Evolutionary conservation across 169 alveolate genomes (phyloP), one percentile per base, ranked within the genome.

Genomic region (Eimeria maxima): DNA sequence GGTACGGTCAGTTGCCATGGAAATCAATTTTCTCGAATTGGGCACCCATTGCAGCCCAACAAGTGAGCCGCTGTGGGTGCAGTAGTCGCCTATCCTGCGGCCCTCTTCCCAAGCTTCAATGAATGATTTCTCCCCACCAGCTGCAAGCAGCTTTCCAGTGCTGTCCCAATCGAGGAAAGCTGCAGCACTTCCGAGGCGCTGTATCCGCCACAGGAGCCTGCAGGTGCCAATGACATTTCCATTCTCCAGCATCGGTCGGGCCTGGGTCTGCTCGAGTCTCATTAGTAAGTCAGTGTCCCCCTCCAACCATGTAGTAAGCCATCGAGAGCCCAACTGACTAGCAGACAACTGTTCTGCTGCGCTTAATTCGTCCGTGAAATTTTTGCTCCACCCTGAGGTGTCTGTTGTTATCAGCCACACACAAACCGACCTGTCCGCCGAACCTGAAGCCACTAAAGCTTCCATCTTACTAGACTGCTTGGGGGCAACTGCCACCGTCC

Each of bases 41-140:
- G 93, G 93, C 16, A 87, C 93, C 93, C 93, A 87, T 47, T 87
- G 93, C 81, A 87, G 80, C 27, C 81, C 93, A n/a, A 87, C 93
- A 20, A 87, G 78, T 1, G 93, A 60, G 45, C 93, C 93, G 81
- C 93, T 47, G 44, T 87, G 93, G 4, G 81, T 57, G 47, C 93
- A 87, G 80, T 87, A 87, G 29, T 87, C 83, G 93, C 81, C 83
- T 24, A 87, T 60, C 44, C 47, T 71, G 42, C 93, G 93, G 71
- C 93, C 93, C 38, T 87, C 93, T 63, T 87, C 93, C 81, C 81
- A 87, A 42, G 93, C 93, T 47, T 87, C 93, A 65, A 87, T 65
- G 55, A 63, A 87, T 44, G 93, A 27, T 63, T 10, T 63, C 55
- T 87, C 93, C 22, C 93, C 93, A 11, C 93, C 93, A 65, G 83